Evolutionary conservation across 2,329 filamentous ascomycete species (phyloP).

Genomic region (Pseudogymnoascus verrucosus): DNA sequence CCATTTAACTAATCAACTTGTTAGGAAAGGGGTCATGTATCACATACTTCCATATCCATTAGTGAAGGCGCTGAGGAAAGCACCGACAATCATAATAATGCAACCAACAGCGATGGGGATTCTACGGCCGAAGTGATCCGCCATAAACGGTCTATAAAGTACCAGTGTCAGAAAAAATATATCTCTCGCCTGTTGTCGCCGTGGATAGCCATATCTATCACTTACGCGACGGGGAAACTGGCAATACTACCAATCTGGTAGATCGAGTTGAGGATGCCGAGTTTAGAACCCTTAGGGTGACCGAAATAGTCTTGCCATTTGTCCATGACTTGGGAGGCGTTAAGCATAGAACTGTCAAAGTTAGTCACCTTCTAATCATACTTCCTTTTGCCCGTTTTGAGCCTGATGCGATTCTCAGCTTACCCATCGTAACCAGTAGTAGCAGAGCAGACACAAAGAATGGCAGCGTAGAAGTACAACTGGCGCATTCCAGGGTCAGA

Average conservation of each 20-base stretch:
- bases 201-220: conserved; percentile 13
- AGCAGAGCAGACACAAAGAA: conserved; percentile 52
- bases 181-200: conserved; percentile 12
- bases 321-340: conserved; percentile 50
- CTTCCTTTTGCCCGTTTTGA: not conserved
- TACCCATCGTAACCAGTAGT: conserved; percentile 32
- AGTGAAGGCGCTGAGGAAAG: conserved; percentile 33
- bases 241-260: conserved; percentile 35
- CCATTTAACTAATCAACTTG: not conserved
- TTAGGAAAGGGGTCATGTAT: not conserved
- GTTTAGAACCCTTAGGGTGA: conserved; percentile 30
- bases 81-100: conserved; percentile 29
- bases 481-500: conserved; percentile 48
- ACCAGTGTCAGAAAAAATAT: not conserved
- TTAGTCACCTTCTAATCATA: conserved; percentile 6
- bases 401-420: not conserved
- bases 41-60: conserved; percentile 34
- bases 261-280: conserved; percentile 38
- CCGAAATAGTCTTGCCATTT: conserved; percentile 45
- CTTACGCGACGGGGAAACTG: conserved; percentile 29
- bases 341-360: conserved; percentile 39
- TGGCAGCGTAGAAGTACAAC: conserved; percentile 44
- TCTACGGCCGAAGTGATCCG: conserved; percentile 12
- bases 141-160: conserved; percentile 31
- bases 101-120: too few relatives aligned